phyloP scores from a whole-genome alignment of 768 basidiomycete species.

The Russula sp. region DNA sequence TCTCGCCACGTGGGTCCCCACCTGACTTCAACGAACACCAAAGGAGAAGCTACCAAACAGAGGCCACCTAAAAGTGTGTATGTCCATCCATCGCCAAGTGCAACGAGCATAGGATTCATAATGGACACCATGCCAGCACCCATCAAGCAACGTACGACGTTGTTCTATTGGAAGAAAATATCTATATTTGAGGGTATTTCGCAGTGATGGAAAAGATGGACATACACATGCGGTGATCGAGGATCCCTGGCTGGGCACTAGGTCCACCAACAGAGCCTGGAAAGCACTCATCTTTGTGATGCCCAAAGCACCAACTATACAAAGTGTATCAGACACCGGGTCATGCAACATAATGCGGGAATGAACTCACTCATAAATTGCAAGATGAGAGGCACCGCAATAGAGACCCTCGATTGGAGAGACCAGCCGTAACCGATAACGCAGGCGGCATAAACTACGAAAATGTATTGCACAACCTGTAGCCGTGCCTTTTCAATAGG shows the following conservation, averaged over 20 bases:
- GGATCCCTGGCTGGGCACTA: constrained; percentile 55
- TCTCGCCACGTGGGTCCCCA: constrained; percentile 53
- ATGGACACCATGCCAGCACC: constrained; percentile 58
- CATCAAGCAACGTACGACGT: constrained; percentile 58
- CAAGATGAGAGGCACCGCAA: constrained; percentile 52
- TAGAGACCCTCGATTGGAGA: constrained; percentile 40
- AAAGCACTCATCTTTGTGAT: constrained; percentile 48
- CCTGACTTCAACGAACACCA: constrained; percentile 44
- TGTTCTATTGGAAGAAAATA: constrained; percentile 44
- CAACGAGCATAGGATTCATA: constrained; percentile 55
- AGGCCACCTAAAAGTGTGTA: constrained; percentile 56
- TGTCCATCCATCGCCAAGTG: constrained; percentile 61
- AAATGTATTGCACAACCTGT: constrained; percentile 39
- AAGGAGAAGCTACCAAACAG: constrained; percentile 41
- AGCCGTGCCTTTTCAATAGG: constrained; percentile 58
- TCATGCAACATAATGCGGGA: neutral
- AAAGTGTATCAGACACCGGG: neutral
- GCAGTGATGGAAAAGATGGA: constrained; percentile 16
- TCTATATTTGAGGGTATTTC: neutral
- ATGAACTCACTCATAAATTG: constrained; percentile 33
- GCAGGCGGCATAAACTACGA: constrained; percentile 36
- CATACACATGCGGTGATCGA: constrained; percentile 68
- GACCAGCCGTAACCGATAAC: constrained; percentile 59
- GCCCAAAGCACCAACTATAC: constrained; percentile 44
- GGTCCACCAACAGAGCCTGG: constrained; percentile 62